phyloP scores from a whole-genome alignment of 2,329 filamentous ascomycete species.

The Microsporum canis region DNA sequence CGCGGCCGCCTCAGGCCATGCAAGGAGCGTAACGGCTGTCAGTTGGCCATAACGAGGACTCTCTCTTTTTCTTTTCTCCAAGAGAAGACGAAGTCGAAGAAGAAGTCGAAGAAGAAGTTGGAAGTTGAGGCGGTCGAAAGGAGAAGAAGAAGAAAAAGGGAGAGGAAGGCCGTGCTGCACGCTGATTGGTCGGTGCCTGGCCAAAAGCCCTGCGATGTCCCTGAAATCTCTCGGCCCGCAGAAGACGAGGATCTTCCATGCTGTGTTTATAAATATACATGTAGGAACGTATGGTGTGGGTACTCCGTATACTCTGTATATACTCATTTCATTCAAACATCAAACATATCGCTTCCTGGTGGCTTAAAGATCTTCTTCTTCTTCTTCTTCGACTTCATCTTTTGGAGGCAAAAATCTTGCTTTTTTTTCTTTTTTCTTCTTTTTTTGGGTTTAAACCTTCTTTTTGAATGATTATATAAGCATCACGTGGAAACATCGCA shows the following conservation, averaged over 20 bases:
- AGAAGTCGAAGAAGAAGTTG: background rate
- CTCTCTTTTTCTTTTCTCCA: no score
- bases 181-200: background rate
- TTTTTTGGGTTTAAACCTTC: background rate
- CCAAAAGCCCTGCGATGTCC: background rate
- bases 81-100: background rate
- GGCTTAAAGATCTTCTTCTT: background rate
- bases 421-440: background rate
- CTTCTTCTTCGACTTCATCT: background rate
- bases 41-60: background rate
- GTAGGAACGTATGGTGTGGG: no score
- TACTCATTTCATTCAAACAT: no score
- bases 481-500: no score
- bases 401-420: background rate
- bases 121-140: background rate
- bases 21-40: background rate
- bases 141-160: conserved; percentile 13
- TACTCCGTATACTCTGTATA: no score
- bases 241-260: background rate
- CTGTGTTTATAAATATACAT: no score
- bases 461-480: background rate
- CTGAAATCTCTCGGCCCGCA: background rate
- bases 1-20: background rate
- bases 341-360: no score
- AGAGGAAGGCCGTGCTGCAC: background rate